Evolutionary conservation across 129 eudicot species (phyloP), one percentile per base, ranked within the genome.

Genomic region (Chrysanthemum seticuspe): DNA sequence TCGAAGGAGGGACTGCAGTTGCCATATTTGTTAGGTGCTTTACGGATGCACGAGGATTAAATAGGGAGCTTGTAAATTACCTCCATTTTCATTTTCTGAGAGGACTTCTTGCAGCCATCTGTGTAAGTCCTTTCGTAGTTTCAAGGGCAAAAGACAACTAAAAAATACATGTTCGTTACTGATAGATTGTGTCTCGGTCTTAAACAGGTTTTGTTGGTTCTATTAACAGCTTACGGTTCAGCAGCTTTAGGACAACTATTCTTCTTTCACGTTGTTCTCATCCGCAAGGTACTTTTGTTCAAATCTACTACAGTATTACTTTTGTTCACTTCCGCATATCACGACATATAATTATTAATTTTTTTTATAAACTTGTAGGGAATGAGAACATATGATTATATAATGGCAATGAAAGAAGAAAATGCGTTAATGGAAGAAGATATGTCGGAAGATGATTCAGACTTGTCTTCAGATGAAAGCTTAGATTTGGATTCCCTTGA

Each of bases 221-320:
- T 90, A 18, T 19, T 89, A 75, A 87, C 87, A 27, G 81, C 85
- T 6, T 93, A 93, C 60, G 85, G 96, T 73, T 76, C 92, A n/a
- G 97, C 97, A 65, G 98, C 98, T 48, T 70, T 93, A 67, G 97
- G 97, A 73, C 98, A 93, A 45, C 96, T 93, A 57, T 86, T 93
- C 82, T 86, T 93, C 90, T 93, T 93, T 81, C 98, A 93, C 69
- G 78, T 90, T 13, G 85, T 90, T 78, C 97, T 93, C 82, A 93
- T 93, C 64, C 87, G 84, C 49, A 93, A 93, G 98, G 98, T 93
- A 89, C 49, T 44, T n/a, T 5, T 74, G n/a, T 63, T 18, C 6
- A 5, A 47, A 72, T 40, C 47, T 7, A n/a, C n/a, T 63, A 29
- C 5, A 13, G 18, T 34, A 4, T n/a, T 6, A 13, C 12, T n/a